phyloP scores from a whole-genome alignment of 1,284 basidiomycete genomes.

The Meira nashicola region DNA sequence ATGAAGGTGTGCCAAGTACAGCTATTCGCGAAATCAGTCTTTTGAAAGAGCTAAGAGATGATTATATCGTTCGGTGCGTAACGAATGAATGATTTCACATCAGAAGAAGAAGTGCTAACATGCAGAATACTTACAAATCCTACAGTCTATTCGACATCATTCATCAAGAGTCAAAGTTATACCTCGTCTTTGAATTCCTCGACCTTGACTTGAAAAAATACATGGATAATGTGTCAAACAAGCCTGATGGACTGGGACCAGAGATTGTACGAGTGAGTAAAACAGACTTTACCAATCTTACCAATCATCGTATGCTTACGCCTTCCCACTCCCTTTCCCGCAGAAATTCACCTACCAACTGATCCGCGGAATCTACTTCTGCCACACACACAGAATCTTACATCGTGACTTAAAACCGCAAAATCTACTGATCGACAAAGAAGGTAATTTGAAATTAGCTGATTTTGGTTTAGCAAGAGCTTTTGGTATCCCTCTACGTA shows the following conservation, averaged over 20 bases:
- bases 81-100: background rate
- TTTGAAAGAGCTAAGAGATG: constrained; percentile 90
- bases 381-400: constrained; percentile 90
- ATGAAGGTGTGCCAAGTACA: constrained; percentile 93
- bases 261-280: constrained; percentile 76
- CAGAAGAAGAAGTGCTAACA: background rate
- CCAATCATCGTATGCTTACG: constrained; percentile 39
- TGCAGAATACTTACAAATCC: background rate
- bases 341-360: constrained; percentile 89
- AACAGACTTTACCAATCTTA: background rate
- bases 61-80: constrained; percentile 71
- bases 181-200: constrained; percentile 92
- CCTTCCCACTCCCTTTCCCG: constrained; percentile 27
- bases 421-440: constrained; percentile 86
- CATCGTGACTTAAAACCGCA: constrained; percentile 97
- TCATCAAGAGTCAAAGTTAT: constrained; percentile 92
- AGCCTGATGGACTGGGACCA: constrained; percentile 60
- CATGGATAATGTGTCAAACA: constrained; percentile 66
- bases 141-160: constrained; percentile 89
- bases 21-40: constrained; percentile 96
- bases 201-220: constrained; percentile 93
- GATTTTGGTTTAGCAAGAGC: constrained; percentile 95
- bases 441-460: constrained; percentile 60
- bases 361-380: constrained; percentile 81
- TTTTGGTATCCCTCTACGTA: constrained; percentile 94